Evolutionary conservation across 345 rosid species (phyloP).

Genomic region (Carallia brachiata): DNA sequence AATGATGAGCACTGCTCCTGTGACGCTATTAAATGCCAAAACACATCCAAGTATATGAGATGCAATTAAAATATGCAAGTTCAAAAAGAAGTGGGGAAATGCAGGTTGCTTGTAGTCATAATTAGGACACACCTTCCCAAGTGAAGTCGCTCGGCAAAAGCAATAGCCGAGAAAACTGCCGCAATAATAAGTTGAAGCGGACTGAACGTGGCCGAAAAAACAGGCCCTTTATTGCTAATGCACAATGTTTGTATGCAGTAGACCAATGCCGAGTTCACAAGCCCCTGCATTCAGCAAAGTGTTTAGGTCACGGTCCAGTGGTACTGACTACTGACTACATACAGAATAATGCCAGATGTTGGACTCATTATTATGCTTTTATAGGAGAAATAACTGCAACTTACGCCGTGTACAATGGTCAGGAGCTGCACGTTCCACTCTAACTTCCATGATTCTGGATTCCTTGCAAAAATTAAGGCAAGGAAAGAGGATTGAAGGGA

Average conservation of each 20-base stretch:
- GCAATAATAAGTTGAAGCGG: conserved; percentile 35
- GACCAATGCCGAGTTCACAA: conserved; percentile 29
- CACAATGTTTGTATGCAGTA: conserved; percentile 40
- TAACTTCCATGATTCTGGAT: conserved; percentile 39
- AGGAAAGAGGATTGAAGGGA: conserved; percentile 40
- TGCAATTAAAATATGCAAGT: background rate
- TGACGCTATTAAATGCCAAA: conserved; percentile 20
- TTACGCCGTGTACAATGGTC: conserved; percentile 35
- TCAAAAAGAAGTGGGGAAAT: background rate
- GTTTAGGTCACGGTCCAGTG: background rate
- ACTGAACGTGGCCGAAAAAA: conserved; percentile 40
- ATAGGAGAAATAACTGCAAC: background rate
- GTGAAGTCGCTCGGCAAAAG: conserved; percentile 44
- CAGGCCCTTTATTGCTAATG: conserved; percentile 43
- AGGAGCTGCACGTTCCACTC: conserved; percentile 42
- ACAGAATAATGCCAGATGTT: background rate
- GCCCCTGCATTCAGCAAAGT: conserved; percentile 28
- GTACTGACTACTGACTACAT: background rate
- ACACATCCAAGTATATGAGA: background rate
- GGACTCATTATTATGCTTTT: too few relatives aligned
- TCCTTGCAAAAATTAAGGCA: conserved; percentile 34
- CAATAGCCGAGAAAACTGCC: conserved; percentile 40
- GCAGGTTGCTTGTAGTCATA: background rate
- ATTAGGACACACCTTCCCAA: conserved; percentile 30
- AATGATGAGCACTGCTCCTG: conserved; percentile 26